phyloP scores from a whole-genome alignment of 208 protist species.

The Trypanosoma cruzi region DNA sequence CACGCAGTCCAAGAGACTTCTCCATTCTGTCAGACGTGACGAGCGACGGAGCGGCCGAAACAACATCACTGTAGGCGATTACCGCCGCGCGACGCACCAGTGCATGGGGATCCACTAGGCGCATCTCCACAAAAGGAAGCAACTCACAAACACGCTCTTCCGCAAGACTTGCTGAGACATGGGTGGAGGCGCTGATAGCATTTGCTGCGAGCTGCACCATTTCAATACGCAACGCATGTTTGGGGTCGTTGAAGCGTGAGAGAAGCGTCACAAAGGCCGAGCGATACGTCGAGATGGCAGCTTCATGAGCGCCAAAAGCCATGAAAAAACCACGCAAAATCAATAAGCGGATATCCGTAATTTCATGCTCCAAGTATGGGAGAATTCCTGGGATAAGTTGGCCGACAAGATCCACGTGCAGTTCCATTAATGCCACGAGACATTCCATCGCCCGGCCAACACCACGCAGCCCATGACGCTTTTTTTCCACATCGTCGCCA shows the following conservation, averaged over 20 bases:
- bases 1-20: conserved; percentile 51
- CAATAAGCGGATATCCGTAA: conserved; percentile 52
- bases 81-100: conserved; percentile 60
- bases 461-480: conserved; percentile 19
- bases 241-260: conserved; percentile 42
- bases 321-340: conserved; percentile 54
- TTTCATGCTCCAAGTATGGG: conserved; percentile 46
- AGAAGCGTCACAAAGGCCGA: conserved; percentile 34
- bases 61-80: conserved; percentile 36
- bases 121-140: conserved; percentile 34
- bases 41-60: conserved; percentile 32
- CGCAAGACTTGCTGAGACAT: conserved; percentile 21
- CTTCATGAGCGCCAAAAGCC: conserved; percentile 40
- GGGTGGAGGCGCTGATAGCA: conserved; percentile 24
- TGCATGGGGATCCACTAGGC: conserved; percentile 50
- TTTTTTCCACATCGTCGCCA: conserved; percentile 15
- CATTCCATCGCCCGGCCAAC: conserved; percentile 45
- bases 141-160: conserved; percentile 35
- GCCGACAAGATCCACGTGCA: conserved; percentile 43
- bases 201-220: conserved; percentile 30
- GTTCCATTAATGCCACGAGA: conserved; percentile 50
- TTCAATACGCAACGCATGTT: conserved; percentile 58
- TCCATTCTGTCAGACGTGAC: conserved; percentile 27
- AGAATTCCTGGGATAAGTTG: conserved; percentile 42
- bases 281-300: conserved; percentile 35